Evolutionary conservation across 2,329 filamentous ascomycete species (phyloP), one percentile per base, ranked within the genome.

Genomic region (Massarina eburnea): DNA sequence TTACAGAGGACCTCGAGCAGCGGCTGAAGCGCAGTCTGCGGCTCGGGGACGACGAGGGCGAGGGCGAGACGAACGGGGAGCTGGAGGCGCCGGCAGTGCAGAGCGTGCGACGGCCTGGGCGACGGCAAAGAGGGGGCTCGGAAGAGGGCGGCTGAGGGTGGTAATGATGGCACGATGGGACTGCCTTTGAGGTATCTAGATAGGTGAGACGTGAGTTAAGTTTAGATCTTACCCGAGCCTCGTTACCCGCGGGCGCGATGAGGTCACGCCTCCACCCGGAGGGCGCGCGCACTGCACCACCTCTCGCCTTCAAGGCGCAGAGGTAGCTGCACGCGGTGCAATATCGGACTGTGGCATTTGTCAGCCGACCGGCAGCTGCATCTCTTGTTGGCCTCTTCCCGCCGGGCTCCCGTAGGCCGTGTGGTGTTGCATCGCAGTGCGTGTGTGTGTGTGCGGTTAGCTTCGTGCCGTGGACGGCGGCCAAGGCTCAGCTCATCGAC

Each of bases 11-110:
- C 37, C 50, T 71, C 1, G 64, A 71, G 39, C 51, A 57, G 49
- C 59, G 58, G 10, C 57, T 71, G 18, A 52, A 56, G 54, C 55
- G 68, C 19, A 70, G 64, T 37, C 55, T 71, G 15, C 61, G 63
- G 15, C 48, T 67, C 8, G 58, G 51, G 1, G 18, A 14, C n/a
- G 40, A 45, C 8, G 40, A 27, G n/a, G 39, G 12, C 3, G 29
- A 37, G 14, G 20, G 8, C 14, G 18, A 12, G 9, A 8, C 8
- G 3, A 33, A 41, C 24, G 18, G 39, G 22, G 41, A 32, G 37
- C 43, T 46, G 22, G 47, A 29, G 14, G 43, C 51, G 35, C 15
- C 4, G 26, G 35, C 42, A 20, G 39, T 29, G 10, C 51, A 47
- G n/a, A n/a, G n/a, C n/a, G n/a, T n/a, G 21, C 55, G 61, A 15